These are phyloP conservation scores for Hygrophorus russula DNA, from an alignment of 768 basidiomycete genomes.

Conservation along the genomic window DNA sequence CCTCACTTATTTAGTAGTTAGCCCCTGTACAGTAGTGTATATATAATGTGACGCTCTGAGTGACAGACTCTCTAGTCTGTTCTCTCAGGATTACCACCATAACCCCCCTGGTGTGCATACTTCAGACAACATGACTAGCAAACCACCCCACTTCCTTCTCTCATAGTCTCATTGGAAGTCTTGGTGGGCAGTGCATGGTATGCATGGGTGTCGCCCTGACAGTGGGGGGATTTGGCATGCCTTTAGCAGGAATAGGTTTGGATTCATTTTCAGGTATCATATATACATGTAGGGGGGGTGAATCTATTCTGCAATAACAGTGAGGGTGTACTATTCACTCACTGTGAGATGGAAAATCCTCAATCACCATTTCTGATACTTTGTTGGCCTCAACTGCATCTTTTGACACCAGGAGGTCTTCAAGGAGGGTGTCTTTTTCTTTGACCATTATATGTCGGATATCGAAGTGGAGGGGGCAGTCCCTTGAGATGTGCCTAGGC, in stretches of 20 bases:
- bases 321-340: background rate
- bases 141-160: too few relatives aligned
- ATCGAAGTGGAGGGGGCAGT: slow-evolving; percentile 4
- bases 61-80: too few relatives aligned
- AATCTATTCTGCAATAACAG: background rate
- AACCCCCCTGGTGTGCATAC: too few relatives aligned
- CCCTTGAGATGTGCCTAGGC: background rate
- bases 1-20: too few relatives aligned
- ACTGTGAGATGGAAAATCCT: background rate
- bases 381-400: background rate
- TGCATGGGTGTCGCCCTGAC: too few relatives aligned
- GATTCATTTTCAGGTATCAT: background rate
- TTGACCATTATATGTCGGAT: background rate
- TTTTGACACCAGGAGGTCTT: background rate
- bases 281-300: background rate
- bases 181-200: too few relatives aligned
- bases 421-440: background rate
- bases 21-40: too few relatives aligned
- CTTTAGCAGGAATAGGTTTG: background rate
- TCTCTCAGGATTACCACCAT: too few relatives aligned
- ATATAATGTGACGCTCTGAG: too few relatives aligned
- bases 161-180: too few relatives aligned
- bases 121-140: too few relatives aligned
- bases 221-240: background rate
- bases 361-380: background rate